Conservation (phyloP, 1,284 basidiomycete genomes). For the Malassezia equina region DNA sequence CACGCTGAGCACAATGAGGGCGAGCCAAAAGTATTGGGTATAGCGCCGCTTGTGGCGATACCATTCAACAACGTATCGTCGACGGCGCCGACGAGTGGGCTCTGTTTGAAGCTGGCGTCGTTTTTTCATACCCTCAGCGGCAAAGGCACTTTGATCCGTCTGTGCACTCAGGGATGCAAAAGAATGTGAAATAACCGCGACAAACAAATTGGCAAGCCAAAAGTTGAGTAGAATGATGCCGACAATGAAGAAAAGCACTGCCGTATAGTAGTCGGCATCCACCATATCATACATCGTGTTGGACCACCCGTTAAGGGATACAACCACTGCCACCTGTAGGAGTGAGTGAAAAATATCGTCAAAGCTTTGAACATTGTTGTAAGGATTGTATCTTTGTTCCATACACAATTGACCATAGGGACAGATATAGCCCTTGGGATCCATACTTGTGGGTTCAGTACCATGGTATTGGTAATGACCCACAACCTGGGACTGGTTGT, state of each 20-base stretch:
- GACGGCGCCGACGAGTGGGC: neutral
- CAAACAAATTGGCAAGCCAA: constrained; percentile 74
- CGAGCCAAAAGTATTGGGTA: constrained; percentile 52
- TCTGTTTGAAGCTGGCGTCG: neutral
- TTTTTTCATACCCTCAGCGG: constrained; percentile 45
- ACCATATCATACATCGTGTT: constrained; percentile 81
- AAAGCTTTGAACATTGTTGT: constrained; percentile 65
- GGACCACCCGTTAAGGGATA: constrained; percentile 53
- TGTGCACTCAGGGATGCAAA: constrained; percentile 80
- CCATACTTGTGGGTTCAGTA: neutral
- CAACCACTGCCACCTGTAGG: constrained; percentile 75
- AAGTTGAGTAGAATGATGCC: constrained; percentile 51
- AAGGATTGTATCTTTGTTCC: constrained; percentile 56
- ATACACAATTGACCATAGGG: constrained; percentile 46
- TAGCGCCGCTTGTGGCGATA: constrained; percentile 39
- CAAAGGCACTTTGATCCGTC: constrained; percentile 86
- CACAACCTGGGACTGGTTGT: constrained; percentile 15
- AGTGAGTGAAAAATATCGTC: constrained; percentile 77
- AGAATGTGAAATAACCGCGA: constrained; percentile 90
- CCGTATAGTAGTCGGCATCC: constrained; percentile 79
- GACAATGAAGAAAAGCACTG: constrained; percentile 77
- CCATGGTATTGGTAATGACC: constrained; percentile 4
- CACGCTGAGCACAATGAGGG: constrained; percentile 56
- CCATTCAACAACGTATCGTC: constrained; percentile 5
- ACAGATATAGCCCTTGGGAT: constrained; percentile 45